Base-by-base conservation (phyloP, 176 grass and related monocot species). In the Aechmea fasciata region DNA sequence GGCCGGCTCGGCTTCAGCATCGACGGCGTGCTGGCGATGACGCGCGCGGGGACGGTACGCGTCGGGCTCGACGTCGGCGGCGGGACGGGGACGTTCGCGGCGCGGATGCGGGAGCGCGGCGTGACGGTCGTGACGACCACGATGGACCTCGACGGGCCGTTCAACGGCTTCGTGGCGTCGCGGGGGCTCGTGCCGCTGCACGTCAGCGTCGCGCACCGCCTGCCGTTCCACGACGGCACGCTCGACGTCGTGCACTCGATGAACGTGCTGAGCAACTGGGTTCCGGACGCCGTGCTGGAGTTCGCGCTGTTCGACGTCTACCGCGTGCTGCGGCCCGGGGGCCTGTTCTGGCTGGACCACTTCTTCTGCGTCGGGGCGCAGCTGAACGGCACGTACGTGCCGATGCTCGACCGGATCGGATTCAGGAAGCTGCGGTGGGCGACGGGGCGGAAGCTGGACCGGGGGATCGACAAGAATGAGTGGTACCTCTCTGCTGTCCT, bases 401-500 rank as follows among this genome's bases (percentile, higher is more conserved):
- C 91, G 2, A 83, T 96, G 73, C 25, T 96, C 47, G 77, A 85
- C 19, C 71, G 78, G 24, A 73, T 96, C 19, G 85, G 91, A 3
- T 96, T 91, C 82, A 82, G 48, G 12, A 68, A 77, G 20, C 72
- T 91, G 51, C 75, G 80, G 24, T 96, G 91, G 91, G 81, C 57
- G 17, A 75, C 82, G 63, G 83, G 80, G 29, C 77, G 74, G 10
- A 96, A 96, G 77, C 80, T 91, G 19, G 91, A 91, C 73, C 77
- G 84, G 48, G 91, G 87, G 14, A 33, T 53, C 3, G 82, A 83
- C 69, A 96, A 83, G 74, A 91, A 96, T 72, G 91, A 96, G 67
- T 91, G 91, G 91, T 96, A 96, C 65, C 20, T 96, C 64, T 96
- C 91, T 47, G 87, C 91, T 71, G 17, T 91, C 57, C 85, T 91